phyloP scores from a whole-genome alignment of 2,329 filamentous ascomycete genomes.

The Colletotrichum lini region DNA sequence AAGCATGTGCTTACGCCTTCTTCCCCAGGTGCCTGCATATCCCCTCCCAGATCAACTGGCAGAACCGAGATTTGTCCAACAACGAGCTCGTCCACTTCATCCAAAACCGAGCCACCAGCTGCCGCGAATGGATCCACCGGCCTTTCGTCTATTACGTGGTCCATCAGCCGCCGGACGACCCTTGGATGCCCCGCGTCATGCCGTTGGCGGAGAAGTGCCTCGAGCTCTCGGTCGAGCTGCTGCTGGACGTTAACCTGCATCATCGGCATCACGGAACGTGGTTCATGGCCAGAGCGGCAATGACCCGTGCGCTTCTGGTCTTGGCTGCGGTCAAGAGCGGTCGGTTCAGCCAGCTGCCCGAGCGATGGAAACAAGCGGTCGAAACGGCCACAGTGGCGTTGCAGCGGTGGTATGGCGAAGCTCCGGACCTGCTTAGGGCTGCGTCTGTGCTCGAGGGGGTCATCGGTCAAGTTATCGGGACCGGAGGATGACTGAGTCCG shows the following conservation, averaged over 20 bases:
- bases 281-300: slow-evolving; percentile 45
- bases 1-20: not conserved
- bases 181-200: slow-evolving; percentile 35
- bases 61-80: slow-evolving; percentile 31
- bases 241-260: slow-evolving; percentile 45
- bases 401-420: slow-evolving; percentile 45
- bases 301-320: slow-evolving; percentile 46
- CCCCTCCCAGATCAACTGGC: slow-evolving; percentile 40
- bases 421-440: slow-evolving; percentile 41
- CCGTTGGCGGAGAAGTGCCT: slow-evolving; percentile 44
- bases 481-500: slow-evolving; percentile 30
- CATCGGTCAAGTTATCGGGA: slow-evolving; percentile 31
- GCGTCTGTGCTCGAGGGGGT: slow-evolving; percentile 32
- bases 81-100: slow-evolving; percentile 46
- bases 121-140: slow-evolving; percentile 48
- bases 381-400: slow-evolving; percentile 42
- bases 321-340: slow-evolving; percentile 46
- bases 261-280: slow-evolving; percentile 53
- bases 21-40: slow-evolving; percentile 40
- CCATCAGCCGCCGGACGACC: slow-evolving; percentile 43
- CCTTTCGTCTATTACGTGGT: slow-evolving; percentile 50
- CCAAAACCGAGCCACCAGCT: slow-evolving; percentile 44
- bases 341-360: slow-evolving; percentile 37
- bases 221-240: slow-evolving; percentile 44
- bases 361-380: slow-evolving; percentile 45